These are phyloP conservation scores for Dionaea muscipula DNA, from an alignment of 179 eudicot genomes.

Conservation along the genomic window DNA sequence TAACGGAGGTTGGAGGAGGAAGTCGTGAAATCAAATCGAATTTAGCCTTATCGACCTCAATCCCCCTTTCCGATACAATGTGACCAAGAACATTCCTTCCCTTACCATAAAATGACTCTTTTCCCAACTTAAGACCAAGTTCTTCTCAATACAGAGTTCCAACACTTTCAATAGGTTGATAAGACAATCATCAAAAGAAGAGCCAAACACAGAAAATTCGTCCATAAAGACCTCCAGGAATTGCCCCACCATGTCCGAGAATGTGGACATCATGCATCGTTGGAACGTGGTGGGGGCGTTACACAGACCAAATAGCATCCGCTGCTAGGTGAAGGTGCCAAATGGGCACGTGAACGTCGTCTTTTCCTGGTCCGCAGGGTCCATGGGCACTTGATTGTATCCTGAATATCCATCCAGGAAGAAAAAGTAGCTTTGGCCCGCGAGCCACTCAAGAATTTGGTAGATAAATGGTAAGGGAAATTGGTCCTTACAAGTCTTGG, in stretches of 20 bases:
- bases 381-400: not conserved
- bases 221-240: slow-evolving; percentile 2
- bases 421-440: not conserved
- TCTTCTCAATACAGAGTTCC: not conserved
- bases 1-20: too few relatives aligned
- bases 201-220: not conserved
- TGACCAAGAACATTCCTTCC: not conserved
- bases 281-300: too few relatives aligned
- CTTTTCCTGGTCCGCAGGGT: not conserved
- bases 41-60: not conserved
- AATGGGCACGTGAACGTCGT: not conserved
- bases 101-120: not conserved
- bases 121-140: not conserved
- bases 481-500: too few relatives aligned
- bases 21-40: slow-evolving; percentile 1
- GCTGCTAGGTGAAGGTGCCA: not conserved
- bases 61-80: not conserved
- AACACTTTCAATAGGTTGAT: not conserved
- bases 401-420: not conserved
- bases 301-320: too few relatives aligned
- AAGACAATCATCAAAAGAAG: not conserved
- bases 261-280: too few relatives aligned
- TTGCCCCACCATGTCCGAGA: not conserved
- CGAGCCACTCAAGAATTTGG: too few relatives aligned
- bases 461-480: too few relatives aligned